Base-by-base conservation (phyloP, 768 basidiomycete genomes). In the Clavulina sp. region DNA sequence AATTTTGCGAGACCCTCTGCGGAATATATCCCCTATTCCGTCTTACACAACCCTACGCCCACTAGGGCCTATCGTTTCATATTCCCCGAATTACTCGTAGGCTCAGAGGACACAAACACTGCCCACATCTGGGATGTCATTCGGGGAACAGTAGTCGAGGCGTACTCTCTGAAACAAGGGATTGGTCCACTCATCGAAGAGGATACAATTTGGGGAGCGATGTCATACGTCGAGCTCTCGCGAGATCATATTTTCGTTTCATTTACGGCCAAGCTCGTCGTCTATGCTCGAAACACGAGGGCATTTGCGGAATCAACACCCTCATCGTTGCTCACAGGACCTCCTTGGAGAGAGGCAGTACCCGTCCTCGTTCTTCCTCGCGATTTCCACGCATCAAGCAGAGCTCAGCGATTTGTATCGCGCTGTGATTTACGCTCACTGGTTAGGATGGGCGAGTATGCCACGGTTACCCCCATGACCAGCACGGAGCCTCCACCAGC, bases 111-210 rank as follows among this genome's bases (percentile, higher is more conserved):
- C 18, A 53, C 47, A 1, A 46, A 52, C 26, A 62, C 61, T 32
- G 76, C 76, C 0, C 81, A 71, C 55, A 52, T 85, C 2, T 84
- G 75, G 72, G 75, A 87, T 57, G 66, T 85, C 23, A 69, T 69
- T 2, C 70, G 73, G 0, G 74, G 72, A 0, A 56, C 62, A 21
- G 56, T 77, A 13, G 60, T 74, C 1, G 73, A 79, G 60, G 69
- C 68, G 4, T 68, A 82, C 36, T 41, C 53, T 28, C 51, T 62
- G 29, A 46, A 26, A 2, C 41, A 34, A 50, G 46, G 32, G 24
- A 28, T 18, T 48, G 44, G 23, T 36, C 41, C 46, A 43, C 30
- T 26, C 23, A 44, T 56, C 47, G 54, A 52, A 28, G 48, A 38
- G 34, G 34, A 38, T 9, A 38, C 9, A 9, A 46, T 46, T 28